These are phyloP conservation scores for Bullera alba DNA, from an alignment of 768 basidiomycete species.

Conservation along the genomic window DNA sequence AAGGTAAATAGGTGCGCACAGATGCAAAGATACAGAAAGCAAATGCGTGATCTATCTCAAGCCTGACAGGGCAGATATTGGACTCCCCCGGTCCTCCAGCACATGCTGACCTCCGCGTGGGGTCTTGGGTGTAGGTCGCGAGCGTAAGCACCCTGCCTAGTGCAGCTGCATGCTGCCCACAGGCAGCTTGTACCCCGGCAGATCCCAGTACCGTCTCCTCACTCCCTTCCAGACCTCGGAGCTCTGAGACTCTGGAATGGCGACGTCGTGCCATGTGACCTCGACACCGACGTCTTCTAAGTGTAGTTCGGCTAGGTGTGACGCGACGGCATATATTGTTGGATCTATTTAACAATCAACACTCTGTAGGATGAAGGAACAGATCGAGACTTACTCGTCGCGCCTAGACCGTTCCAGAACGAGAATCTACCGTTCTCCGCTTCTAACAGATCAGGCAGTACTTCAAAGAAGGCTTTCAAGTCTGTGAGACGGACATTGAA, in stretches of 20 bases:
- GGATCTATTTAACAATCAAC: slow-evolving; percentile 55
- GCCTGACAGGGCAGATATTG: no score
- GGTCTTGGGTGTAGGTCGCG: no score
- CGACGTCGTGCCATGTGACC: slow-evolving; percentile 74
- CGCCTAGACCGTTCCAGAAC: slow-evolving; percentile 96
- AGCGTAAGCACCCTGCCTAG: no score
- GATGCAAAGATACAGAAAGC: no score
- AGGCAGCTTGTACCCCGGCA: slow-evolving; percentile 62
- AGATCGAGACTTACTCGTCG: slow-evolving; percentile 62
- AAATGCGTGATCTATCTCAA: no score
- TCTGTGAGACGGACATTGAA: slow-evolving; percentile 48
- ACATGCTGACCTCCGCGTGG: no score
- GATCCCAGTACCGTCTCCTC: slow-evolving; percentile 41
- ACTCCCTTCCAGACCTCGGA: slow-evolving; percentile 64
- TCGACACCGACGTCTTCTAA: slow-evolving; percentile 72
- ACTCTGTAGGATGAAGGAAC: slow-evolving; percentile 1
- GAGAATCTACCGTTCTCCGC: slow-evolving; percentile 73
- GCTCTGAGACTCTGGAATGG: slow-evolving; percentile 55
- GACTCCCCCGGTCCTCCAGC: no score
- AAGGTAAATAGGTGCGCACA: no score
- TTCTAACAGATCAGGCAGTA: slow-evolving; percentile 66
- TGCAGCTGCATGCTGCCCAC: slow-evolving; percentile 35
- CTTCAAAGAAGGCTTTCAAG: slow-evolving; percentile 72
- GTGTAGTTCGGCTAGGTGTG: slow-evolving; percentile 74
- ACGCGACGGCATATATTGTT: slow-evolving; percentile 85